Conservation (phyloP, 176 grass and related monocot genomes). For the Poa annua region DNA sequence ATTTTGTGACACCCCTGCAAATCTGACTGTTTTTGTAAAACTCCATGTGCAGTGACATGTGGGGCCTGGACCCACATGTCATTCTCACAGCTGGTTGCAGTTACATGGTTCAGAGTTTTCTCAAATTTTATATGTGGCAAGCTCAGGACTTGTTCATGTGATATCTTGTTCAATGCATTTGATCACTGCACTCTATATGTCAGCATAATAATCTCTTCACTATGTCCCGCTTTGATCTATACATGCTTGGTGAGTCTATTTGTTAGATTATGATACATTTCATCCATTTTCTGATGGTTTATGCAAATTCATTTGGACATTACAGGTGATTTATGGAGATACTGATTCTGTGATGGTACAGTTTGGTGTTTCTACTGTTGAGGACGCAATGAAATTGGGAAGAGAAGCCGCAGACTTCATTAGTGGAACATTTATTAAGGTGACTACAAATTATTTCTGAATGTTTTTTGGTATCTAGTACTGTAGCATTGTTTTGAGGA, state of each 20-base stretch:
- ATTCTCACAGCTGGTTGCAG: constrained; percentile 3
- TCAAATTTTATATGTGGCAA: constrained; percentile 1
- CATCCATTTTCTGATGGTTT: constrained; percentile 17
- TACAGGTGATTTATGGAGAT: constrained; percentile 94
- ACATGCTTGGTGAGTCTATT: not conserved
- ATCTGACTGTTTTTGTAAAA: not conserved
- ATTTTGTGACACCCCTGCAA: not conserved
- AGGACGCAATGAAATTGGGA: constrained; percentile 92
- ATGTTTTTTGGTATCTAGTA: not conserved
- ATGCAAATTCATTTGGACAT: constrained; percentile 28
- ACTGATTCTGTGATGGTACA: constrained; percentile 99
- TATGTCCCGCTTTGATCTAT: not conserved
- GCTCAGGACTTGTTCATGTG: constrained; percentile 17
- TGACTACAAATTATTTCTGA: constrained; percentile 32
- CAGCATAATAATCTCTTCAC: not conserved
- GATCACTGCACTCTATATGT: constrained; percentile 8
- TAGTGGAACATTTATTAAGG: constrained; percentile 95
- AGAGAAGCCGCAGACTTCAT: constrained; percentile 94
- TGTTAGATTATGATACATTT: constrained; percentile 1
- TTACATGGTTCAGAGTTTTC: not conserved
- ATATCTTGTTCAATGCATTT: constrained; percentile 27
- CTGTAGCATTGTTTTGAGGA: constrained; percentile 1
- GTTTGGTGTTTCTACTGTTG: constrained; percentile 84
- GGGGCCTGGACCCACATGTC: not conserved
- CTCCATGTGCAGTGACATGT: not conserved